phyloP scores from a whole-genome alignment of 345 rosid species.

The Euphorbia tirucalli region DNA sequence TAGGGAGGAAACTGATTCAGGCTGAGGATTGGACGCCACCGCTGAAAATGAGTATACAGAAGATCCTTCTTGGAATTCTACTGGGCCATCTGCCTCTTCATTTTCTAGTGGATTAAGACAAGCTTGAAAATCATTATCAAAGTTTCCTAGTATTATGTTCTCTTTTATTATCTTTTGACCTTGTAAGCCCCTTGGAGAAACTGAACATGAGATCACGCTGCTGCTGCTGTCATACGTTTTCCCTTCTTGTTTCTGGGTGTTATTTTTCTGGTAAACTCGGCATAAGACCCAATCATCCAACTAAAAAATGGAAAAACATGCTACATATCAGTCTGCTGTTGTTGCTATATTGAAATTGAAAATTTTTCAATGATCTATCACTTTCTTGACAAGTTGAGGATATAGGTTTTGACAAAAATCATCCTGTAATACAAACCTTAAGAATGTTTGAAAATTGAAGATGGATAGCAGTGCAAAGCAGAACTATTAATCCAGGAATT shows the following conservation, averaged over 20 bases:
- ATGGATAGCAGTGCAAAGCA: not conserved
- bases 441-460: not conserved
- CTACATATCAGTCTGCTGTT: not conserved
- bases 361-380: not conserved
- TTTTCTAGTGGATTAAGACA: slow-evolving; percentile 16
- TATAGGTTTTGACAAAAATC: not conserved
- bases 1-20: slow-evolving; percentile 8
- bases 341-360: not conserved
- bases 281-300: slow-evolving; percentile 46
- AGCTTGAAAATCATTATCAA: slow-evolving; percentile 15
- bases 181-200: slow-evolving; percentile 19
- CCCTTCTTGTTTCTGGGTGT: slow-evolving; percentile 1
- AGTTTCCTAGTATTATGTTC: not conserved
- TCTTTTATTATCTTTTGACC: slow-evolving; percentile 23
- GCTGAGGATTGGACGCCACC: slow-evolving; percentile 2
- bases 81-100: slow-evolving; percentile 12
- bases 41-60: slow-evolving; percentile 19
- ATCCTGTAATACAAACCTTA: not conserved
- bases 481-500: not conserved
- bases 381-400: not conserved
- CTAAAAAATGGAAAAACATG: slow-evolving; percentile 19
- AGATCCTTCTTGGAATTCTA: slow-evolving; percentile 19
- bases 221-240: slow-evolving; percentile 3
- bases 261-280: slow-evolving; percentile 31
- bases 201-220: slow-evolving; percentile 17